Evolutionary conservation across 1,284 basidiomycete species (phyloP), one percentile per base, ranked within the genome.

Genomic region (Microbotryum violaceum): DNA sequence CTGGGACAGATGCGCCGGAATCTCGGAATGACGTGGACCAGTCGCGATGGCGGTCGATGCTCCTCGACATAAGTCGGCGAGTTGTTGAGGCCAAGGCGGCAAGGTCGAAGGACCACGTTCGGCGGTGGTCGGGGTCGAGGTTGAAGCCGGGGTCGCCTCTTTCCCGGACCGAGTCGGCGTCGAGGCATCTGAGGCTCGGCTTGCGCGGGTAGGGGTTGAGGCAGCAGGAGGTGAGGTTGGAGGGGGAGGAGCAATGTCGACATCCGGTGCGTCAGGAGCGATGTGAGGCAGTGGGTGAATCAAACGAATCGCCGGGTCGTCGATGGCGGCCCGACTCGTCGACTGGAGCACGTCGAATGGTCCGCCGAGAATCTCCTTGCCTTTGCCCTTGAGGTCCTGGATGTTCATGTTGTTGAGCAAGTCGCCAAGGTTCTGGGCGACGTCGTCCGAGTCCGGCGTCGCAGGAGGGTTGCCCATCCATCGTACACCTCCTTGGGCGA

Each of bases 1-100:
- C 70, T 91, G 85, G 2, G 85, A 79, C 18, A 86, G 74, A 4
- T 80, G 82, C 27, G 79, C 75, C 0, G 91, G 91, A 47, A 96
- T 91, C 75, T 94, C 91, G 23, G 84, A 86, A 46, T 81, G 82
- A 2, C 82, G 85, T 44, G 79, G 25, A 23, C 47, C 27, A 33
- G 18, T n/a, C 16, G 23, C 61, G 51, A 56, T 23, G 3, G 58
- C 50, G 14, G 37, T 18, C 5, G 58, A 21, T 16, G 61, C 49
- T 25, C 37, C 45, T 9, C 56, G 44, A 47, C 65, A 63, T 14
- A 66, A 59, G 21, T 31, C 6, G 0, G 31, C 42, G 23, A 70
- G 62, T 33, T 69, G 66, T 1, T n/a, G 6, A 6, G 67, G 63
- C 66, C 67, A 67, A n/a, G 60, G 46, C 7, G 49, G 52, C 29